Evolutionary conservation across 768 basidiomycete species (phyloP), one percentile per base, ranked within the genome.

Genomic region (Kwoniella europaea): DNA sequence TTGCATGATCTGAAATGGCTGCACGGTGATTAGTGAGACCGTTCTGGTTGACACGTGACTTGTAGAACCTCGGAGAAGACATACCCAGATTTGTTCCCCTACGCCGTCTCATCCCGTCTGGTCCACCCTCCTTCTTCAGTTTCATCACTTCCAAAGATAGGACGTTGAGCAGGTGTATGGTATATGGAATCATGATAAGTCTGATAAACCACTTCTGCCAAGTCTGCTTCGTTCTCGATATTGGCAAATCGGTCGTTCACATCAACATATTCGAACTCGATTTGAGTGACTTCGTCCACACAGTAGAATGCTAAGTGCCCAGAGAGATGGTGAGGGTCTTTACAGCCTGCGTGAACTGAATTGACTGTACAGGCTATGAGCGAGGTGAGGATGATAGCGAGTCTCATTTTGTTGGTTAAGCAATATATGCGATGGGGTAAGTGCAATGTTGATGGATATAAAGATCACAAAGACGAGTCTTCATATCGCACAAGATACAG

Each of bases 231-330:
- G 0, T 10, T 50, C 2, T 13, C 46, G 7, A 50, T 16, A 0
- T 50, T 6, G 46, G 46, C 18, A 18, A 50, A 59, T 3, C 3
- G 10, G 4, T 35, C 29, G 12, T 16, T 13, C 29, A 27, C 7
- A 41, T 59, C 57, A 12, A 27, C 13, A 35, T 59, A 41, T 41
- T 59, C 57, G 3, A 59, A 59, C 12, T 27, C 24, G 13, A 59
- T 59, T 15, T 59, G 24, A 22, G 57, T 59, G 24, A 59, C 29
- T 59, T 59, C 57, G 29, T 59, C 57, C 15, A 29, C n/a, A 27
- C 57, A 59, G 29, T 59, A 59, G 9, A 10, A 59, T 16, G 24
- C 57, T 59, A 59, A 35, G 27, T 29, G 24, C 24, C 57, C 57
- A 4, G 12, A 12, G 7, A 18, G 15, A 13, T 59, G 12, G 29